Evolutionary conservation across 306 rosid species (phyloP).

Genomic region (Acmispon strigosus): DNA sequence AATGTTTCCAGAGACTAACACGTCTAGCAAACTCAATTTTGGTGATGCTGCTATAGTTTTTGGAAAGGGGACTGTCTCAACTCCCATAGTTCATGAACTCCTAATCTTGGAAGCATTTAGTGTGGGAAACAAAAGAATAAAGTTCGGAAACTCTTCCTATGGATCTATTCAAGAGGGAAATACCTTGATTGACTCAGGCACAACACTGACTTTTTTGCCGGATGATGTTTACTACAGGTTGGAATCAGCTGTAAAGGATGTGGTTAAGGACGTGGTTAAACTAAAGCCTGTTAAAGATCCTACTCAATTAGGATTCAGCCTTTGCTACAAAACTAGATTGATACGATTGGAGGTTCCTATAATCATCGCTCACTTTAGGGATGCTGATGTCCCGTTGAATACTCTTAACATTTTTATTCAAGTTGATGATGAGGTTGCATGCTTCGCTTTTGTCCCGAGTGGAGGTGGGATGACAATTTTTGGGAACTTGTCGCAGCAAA

Average conservation of each 20-base stretch:
- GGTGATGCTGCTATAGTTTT: slow-evolving; percentile 18
- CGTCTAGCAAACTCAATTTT: slow-evolving; percentile 1
- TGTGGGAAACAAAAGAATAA: background rate
- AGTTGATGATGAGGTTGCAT: background rate
- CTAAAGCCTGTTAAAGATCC: background rate
- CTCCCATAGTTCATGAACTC: background rate
- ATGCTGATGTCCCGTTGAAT: slow-evolving; percentile 26
- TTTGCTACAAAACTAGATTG: slow-evolving; percentile 14
- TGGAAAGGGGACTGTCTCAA: slow-evolving; percentile 13
- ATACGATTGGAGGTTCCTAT: background rate
- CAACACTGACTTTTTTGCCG: slow-evolving; percentile 17
- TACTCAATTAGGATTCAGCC: background rate
- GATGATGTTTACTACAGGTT: background rate
- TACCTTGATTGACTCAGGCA: slow-evolving; percentile 36
- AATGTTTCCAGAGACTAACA: accelerated
- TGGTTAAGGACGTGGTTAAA: background rate
- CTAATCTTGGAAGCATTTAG: slow-evolving; percentile 3
- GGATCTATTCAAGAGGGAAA: background rate
- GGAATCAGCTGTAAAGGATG: background rate
- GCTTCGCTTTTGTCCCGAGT: slow-evolving; percentile 30
- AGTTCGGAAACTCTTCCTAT: background rate
- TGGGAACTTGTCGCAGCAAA: too few species aligned
- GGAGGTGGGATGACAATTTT: too few species aligned
- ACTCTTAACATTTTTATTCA: slow-evolving; percentile 21
- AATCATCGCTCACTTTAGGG: slow-evolving; percentile 28